Evolutionary conservation across 768 basidiomycete genomes (phyloP).

Genomic region (Lenzites betulinus): DNA sequence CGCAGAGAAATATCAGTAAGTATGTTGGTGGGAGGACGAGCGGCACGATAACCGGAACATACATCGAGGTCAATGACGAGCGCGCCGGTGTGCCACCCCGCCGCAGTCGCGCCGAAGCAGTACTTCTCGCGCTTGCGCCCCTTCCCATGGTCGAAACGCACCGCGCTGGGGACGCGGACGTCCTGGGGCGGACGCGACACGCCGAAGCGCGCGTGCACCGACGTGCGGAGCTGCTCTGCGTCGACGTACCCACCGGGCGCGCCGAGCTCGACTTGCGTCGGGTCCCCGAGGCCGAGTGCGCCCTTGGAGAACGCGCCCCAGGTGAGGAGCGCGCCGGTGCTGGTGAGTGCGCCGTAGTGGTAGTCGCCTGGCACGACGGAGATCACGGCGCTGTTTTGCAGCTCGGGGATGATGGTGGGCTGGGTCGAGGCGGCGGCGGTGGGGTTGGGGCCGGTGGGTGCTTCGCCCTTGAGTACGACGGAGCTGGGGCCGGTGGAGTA

Average conservation of each 20-base stretch:
- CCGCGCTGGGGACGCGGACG: constrained; percentile 64
- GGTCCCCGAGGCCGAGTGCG: constrained; percentile 86
- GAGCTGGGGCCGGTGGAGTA: constrained; percentile 74
- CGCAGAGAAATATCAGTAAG: neutral
- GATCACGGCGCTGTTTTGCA: constrained; percentile 81
- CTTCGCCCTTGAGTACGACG: constrained; percentile 72
- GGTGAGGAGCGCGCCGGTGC: constrained; percentile 71
- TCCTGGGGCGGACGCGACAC: constrained; percentile 38
- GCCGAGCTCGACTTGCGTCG: constrained; percentile 51
- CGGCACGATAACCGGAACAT: constrained; percentile 18
- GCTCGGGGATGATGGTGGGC: constrained; percentile 66
- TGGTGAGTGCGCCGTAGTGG: constrained; percentile 85
- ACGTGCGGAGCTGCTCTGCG: constrained; percentile 36
- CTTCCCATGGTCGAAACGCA: constrained; percentile 66
- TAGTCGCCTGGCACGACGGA: constrained; percentile 92
- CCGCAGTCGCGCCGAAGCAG: constrained; percentile 78
- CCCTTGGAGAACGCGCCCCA: constrained; percentile 81
- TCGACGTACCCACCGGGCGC: constrained; percentile 59
- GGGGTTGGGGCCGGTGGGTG: constrained; percentile 15
- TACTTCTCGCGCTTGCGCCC: constrained; percentile 58
- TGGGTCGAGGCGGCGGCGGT: too few relatives aligned
- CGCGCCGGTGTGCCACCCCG: constrained; percentile 92
- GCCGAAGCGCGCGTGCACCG: constrained; percentile 33
- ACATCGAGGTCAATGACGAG: constrained; percentile 86
- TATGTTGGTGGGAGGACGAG: too few relatives aligned